Percentiles rank a stretch among this genome's conserved stretches.
These are phyloP conservation scores for Leccinellum rugosiceps DNA, from an alignment of 768 basidiomycete species.

Conservation along the genomic window DNA sequence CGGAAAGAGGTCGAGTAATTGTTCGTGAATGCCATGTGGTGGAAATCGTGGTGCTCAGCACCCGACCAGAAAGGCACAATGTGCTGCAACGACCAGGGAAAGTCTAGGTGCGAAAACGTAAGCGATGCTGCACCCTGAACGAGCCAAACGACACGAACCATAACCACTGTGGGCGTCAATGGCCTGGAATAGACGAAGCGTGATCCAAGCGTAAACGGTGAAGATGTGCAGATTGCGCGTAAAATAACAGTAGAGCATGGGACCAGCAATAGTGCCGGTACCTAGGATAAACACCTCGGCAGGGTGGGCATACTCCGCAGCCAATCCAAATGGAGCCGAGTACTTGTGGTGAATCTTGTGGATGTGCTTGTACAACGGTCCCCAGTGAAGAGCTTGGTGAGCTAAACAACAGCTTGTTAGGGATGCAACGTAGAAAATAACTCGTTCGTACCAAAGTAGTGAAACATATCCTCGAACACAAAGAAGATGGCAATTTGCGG, in stretches of 20 bases:
- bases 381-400: constrained; percentile 86
- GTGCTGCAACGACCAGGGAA: constrained; percentile 96
- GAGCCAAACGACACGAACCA: constrained; percentile 46
- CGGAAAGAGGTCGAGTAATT: constrained; percentile 94
- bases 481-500: constrained; percentile 88
- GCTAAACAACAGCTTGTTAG: constrained; percentile 40
- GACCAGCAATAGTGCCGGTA: constrained; percentile 85
- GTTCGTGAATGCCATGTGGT: constrained; percentile 95
- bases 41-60: constrained; percentile 97
- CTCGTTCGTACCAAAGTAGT: constrained; percentile 66
- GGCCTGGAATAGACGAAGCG: constrained; percentile 92
- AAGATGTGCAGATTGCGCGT: constrained; percentile 77
- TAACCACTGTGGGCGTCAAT: constrained; percentile 97
- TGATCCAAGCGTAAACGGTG: constrained; percentile 93
- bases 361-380: constrained; percentile 83
- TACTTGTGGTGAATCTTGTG: constrained; percentile 99
- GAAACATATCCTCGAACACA: constrained; percentile 94
- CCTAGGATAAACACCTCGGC: constrained; percentile 95
- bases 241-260: constrained; percentile 80
- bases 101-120: constrained; percentile 48
- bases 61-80: constrained; percentile 96
- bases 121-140: not conserved
- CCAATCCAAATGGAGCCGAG: constrained; percentile 94
- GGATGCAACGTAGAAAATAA: not conserved
- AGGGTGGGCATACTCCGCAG: constrained; percentile 97